Conservation (phyloP, 495 filamentous ascomycete species). For the Penicillium salamii region DNA sequence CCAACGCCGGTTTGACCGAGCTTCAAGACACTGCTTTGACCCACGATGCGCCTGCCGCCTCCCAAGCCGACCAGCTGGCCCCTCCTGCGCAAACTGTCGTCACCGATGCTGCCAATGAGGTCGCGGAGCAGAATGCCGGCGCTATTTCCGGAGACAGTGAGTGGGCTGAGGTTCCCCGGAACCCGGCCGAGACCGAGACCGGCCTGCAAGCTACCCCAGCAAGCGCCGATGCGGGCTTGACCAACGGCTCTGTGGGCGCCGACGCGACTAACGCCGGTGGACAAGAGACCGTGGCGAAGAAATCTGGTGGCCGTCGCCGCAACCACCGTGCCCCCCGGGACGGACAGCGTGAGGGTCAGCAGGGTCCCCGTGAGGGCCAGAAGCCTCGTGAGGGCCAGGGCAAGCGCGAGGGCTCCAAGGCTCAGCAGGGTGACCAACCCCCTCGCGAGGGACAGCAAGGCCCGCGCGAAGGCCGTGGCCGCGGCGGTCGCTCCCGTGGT, state of each 20-base stretch:
- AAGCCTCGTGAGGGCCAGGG: slow-evolving; percentile 47
- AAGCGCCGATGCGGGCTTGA: slow-evolving; percentile 27
- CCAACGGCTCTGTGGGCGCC: slow-evolving; percentile 15
- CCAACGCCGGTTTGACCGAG: slow-evolving; percentile 75
- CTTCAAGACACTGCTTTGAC: slow-evolving; percentile 45
- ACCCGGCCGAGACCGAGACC: slow-evolving; percentile 72
- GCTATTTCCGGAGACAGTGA: slow-evolving; percentile 59
- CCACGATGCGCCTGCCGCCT: slow-evolving; percentile 17
- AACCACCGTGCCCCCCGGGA: slow-evolving; percentile 18
- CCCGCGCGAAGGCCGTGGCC: slow-evolving; percentile 46
- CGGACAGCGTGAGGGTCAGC: slow-evolving; percentile 21
- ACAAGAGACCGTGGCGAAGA: slow-evolving; percentile 40
- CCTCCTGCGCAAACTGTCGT: slow-evolving; percentile 55
- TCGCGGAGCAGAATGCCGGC: slow-evolving; percentile 69
- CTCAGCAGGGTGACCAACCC: slow-evolving; percentile 49
- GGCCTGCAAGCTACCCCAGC: slow-evolving; percentile 58
- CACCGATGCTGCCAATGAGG: slow-evolving; percentile 61
- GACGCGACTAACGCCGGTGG: slow-evolving; percentile 16
- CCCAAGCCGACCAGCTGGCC: slow-evolving; percentile 36
- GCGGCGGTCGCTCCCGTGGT: slow-evolving; percentile 38
- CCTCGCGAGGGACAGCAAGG: slow-evolving; percentile 33
- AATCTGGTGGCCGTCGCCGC: slow-evolving; percentile 51
- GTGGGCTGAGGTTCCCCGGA: slow-evolving; percentile 75
- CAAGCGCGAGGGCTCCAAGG: slow-evolving; percentile 30
- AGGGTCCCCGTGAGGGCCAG: slow-evolving; percentile 44